Evolutionary conservation across 257 asterid genomes (phyloP).

Genomic region (Solanum rostratum): DNA sequence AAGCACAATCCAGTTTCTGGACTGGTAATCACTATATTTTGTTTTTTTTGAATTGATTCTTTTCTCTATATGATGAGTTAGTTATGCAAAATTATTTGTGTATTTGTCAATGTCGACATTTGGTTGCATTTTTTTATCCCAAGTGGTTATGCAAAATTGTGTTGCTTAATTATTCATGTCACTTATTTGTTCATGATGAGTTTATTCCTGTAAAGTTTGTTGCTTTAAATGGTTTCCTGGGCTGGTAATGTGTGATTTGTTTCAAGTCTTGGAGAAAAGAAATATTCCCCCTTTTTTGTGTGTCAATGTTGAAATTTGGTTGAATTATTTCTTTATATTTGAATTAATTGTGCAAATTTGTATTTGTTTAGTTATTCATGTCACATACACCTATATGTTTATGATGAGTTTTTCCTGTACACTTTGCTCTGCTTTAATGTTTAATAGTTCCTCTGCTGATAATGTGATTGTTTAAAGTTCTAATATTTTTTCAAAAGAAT

Average conservation of each 20-base stretch:
- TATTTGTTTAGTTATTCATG: background rate
- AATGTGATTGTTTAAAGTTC: background rate
- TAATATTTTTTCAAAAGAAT: background rate
- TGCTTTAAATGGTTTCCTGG: background rate
- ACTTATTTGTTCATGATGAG: background rate
- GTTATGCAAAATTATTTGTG: background rate
- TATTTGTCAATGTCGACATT: background rate
- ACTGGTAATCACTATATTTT: constrained; percentile 22
- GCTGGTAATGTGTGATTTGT: background rate
- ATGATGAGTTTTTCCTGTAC: background rate
- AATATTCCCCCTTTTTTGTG: background rate
- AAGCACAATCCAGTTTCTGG: constrained; percentile 67
- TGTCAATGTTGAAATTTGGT: background rate
- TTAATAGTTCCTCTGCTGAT: background rate
- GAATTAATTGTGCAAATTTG: background rate
- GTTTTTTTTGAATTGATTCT: background rate
- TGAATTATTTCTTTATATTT: background rate
- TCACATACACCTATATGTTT: background rate
- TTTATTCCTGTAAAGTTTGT: background rate
- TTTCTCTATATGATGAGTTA: background rate
- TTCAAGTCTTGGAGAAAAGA: background rate
- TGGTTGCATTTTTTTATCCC: background rate
- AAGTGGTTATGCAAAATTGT: background rate
- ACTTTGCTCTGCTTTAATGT: background rate
- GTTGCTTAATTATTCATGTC: background rate